Conservation (phyloP, 495 filamentous ascomycete species). For the Penicillium canariense region DNA sequence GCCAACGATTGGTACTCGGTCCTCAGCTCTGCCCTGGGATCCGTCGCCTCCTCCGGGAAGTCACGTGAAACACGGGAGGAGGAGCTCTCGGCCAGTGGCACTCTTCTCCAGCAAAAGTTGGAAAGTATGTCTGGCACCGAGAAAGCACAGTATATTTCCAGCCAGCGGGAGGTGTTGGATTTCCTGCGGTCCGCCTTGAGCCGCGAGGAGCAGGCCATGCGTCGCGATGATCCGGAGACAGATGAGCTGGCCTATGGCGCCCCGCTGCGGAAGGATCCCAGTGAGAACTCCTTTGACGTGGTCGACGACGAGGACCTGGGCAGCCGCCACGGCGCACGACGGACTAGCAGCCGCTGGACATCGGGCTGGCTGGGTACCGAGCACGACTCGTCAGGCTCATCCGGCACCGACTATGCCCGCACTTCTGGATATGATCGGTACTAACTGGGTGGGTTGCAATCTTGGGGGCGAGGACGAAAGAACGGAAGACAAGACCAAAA, state of each 20-base stretch:
- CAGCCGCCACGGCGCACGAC: slow-evolving; percentile 16
- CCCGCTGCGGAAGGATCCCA: slow-evolving; percentile 65
- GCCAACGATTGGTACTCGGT: slow-evolving; percentile 63
- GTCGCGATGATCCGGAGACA: slow-evolving; percentile 38
- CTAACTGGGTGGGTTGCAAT: background rate
- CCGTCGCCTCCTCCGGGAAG: slow-evolving; percentile 41
- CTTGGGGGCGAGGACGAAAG: background rate
- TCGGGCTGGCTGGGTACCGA: slow-evolving; percentile 41
- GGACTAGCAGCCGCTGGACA: slow-evolving; percentile 33
- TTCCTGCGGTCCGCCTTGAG: slow-evolving; percentile 71
- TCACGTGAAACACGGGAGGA: slow-evolving; percentile 50
- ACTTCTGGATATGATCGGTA: slow-evolving; percentile 29
- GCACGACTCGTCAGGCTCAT: slow-evolving; percentile 29
- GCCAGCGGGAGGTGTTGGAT: slow-evolving; percentile 70
- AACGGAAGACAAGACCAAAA: background rate
- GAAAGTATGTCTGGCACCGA: slow-evolving; percentile 54
- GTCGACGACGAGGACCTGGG: slow-evolving; percentile 69
- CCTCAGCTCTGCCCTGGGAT: slow-evolving; percentile 64
- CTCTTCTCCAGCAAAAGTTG: slow-evolving; percentile 65
- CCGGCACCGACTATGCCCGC: slow-evolving; percentile 34
- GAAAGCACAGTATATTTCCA: slow-evolving; percentile 64
- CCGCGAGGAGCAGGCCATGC: slow-evolving; percentile 60
- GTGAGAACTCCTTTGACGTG: slow-evolving; percentile 78
- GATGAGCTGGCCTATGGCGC: slow-evolving; percentile 47
- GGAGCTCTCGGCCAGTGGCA: slow-evolving; percentile 56